Evolutionary conservation across 1,284 basidiomycete species (phyloP).

Genomic region (Puccinia polysora): DNA sequence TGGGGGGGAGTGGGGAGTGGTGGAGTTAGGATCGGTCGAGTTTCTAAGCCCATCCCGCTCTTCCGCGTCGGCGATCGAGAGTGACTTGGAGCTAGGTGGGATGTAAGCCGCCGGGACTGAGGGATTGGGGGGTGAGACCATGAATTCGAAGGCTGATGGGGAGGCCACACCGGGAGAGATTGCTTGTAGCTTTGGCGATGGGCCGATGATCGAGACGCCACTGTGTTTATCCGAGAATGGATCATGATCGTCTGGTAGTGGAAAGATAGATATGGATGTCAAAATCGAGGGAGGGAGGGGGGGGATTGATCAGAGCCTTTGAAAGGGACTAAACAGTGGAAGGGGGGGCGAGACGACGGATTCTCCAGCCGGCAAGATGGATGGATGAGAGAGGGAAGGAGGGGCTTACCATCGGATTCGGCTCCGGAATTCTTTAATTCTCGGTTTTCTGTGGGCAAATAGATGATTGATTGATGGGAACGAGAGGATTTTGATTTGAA

Average conservation of each 20-base stretch:
- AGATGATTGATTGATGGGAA: constrained; percentile 11
- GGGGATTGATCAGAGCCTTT: not conserved
- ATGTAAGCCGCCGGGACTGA: not conserved
- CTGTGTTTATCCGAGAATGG: constrained; percentile 32
- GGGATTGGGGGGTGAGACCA: not conserved
- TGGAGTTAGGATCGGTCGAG: no score
- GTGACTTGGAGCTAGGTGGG: constrained; percentile 13
- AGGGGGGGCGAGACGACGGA: not conserved
- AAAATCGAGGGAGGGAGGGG: no score
- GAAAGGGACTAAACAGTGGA: not conserved
- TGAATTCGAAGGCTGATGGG: not conserved
- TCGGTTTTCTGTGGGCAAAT: not conserved
- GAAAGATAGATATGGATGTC: no score
- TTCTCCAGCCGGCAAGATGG: not conserved
- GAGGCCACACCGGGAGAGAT: not conserved
- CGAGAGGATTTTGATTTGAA: not conserved
- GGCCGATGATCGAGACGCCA: not conserved
- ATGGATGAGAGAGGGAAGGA: not conserved
- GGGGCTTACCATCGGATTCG: constrained; percentile 6
- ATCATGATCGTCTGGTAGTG: not conserved
- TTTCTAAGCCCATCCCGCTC: not conserved
- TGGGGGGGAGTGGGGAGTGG: not conserved
- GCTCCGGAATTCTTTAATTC: not conserved
- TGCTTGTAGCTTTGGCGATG: not conserved
- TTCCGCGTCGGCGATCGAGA: constrained; percentile 12